Conservation (phyloP, 306 rosid genomes). For the Geum urbanum region DNA sequence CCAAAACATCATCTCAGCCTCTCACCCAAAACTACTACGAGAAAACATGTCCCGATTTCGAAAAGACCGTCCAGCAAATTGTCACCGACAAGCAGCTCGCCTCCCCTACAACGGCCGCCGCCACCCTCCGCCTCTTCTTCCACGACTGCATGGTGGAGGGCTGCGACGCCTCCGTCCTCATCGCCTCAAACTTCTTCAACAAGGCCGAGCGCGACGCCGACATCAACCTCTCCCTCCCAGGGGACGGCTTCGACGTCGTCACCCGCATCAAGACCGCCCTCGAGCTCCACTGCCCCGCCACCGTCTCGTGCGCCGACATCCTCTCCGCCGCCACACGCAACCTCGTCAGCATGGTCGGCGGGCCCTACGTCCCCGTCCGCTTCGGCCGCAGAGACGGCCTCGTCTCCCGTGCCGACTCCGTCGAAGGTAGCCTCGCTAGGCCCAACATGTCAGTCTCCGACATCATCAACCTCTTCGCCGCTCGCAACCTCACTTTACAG, state of each 20-base stretch:
- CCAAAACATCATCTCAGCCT: conserved; percentile 14
- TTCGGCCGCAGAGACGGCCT: conserved; percentile 41
- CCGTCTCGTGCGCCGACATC: conserved; percentile 48
- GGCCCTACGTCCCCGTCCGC: conserved; percentile 29
- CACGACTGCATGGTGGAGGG: conserved; percentile 46
- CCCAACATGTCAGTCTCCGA: conserved; percentile 36
- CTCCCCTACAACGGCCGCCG: conserved; percentile 35
- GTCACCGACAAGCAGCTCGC: conserved; percentile 36
- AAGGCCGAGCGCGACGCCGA: conserved; percentile 54
- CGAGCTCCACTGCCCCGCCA: conserved; percentile 39
- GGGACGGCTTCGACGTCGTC: conserved; percentile 46
- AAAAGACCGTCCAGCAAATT: conserved; percentile 18
- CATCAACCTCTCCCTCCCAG: conserved; percentile 57
- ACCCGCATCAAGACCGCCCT: conserved; percentile 31
- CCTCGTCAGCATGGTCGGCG: conserved; percentile 32
- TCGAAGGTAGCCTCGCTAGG: conserved; percentile 18
- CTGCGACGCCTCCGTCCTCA: conserved; percentile 50
- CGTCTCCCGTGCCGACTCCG: background rate
- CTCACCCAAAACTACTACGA: conserved; percentile 41
- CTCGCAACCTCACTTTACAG: conserved; percentile 21
- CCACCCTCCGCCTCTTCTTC: conserved; percentile 52
- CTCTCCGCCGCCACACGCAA: conserved; percentile 30
- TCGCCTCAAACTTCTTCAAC: conserved; percentile 44
- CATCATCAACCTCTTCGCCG: conserved; percentile 28
- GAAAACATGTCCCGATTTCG: conserved; percentile 43